Evolutionary conservation across 805 yeast genomes (phyloP).

Genomic region (Candida argentea): DNA sequence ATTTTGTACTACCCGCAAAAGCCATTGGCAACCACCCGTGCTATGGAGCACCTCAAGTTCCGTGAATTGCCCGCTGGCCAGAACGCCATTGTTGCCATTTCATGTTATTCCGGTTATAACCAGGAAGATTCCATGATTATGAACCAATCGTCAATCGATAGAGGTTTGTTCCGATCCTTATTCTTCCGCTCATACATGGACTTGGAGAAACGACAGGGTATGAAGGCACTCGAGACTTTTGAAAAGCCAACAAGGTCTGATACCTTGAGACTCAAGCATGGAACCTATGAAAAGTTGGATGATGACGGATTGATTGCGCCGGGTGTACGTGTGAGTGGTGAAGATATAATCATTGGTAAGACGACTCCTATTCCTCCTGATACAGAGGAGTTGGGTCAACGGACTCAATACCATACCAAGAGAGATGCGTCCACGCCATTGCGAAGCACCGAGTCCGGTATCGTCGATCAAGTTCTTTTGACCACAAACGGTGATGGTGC

Average conservation of each 20-base stretch:
- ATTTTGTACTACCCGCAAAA: conserved; percentile 95
- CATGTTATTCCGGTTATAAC: conserved; percentile 96
- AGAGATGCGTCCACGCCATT: conserved; percentile 98
- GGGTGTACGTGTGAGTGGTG: conserved; percentile 98
- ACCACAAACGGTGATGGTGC: conserved; percentile 98
- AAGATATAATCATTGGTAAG: conserved; percentile 96
- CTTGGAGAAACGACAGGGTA: conserved; percentile 96
- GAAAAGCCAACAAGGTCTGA: conserved; percentile 95
- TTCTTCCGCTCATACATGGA: conserved; percentile 98
- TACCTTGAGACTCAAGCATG: conserved; percentile 91
- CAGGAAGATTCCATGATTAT: conserved; percentile 99
- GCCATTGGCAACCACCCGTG: conserved; percentile 94
- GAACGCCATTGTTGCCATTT: conserved; percentile 95
- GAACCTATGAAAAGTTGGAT: conserved; percentile 95
- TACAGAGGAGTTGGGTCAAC: conserved; percentile 95
- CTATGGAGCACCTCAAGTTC: conserved; percentile 95
- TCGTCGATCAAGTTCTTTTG: conserved; percentile 92
- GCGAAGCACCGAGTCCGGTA: conserved; percentile 95
- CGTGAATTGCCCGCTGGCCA: conserved; percentile 99
- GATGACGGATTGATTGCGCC: conserved; percentile 98
- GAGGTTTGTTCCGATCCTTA: conserved; percentile 91
- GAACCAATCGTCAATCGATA: conserved; percentile 96
- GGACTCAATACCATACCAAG: conserved; percentile 96
- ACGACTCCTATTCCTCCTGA: conserved; percentile 99
- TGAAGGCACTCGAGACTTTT: conserved; percentile 95